Evolutionary conservation across 257 asterid species (phyloP), one percentile per base, ranked within the genome.

Genomic region (Marsdenia floribunda): DNA sequence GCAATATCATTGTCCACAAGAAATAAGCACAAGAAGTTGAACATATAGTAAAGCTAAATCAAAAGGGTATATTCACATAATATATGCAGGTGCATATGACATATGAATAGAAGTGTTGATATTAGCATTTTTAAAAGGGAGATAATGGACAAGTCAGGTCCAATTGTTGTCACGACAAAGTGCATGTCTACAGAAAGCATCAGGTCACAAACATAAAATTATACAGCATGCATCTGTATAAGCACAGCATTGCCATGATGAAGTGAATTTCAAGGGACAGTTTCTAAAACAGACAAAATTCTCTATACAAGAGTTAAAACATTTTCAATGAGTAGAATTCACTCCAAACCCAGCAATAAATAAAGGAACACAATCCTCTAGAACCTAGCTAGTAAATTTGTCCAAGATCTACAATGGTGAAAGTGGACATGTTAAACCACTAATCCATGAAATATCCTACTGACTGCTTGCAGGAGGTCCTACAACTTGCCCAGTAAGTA

Each of bases 1-100:
- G 96, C 84, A 86, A 71, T 70, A 70, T 82, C 61, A 85, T 35
- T 67, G 55, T 58, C 80, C 33, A 54, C 26, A 67, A 73, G 67
- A 22, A 67, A 73, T 73, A 16, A 67, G 76, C 7, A 67, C 66
- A 47, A 16, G 57, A 55, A 26, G 26, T 24, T 64, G 37, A 37
- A 53, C 15, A 24, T 15, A 44, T 70, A 26, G 26, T 76, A 38
- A 22, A 61, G 22, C 67, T 12, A 15, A 49, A 35, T 50, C 37
- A 3, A 57, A 57, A 33, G 24, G 37, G 11, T 38, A 26, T 18
- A 46, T 70, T 50, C 65, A 9, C 66, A 47, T 24, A 42, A 22
- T 54, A 35, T 33, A 49, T 46, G 26, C 44, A 71, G 44, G 3
- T 38, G 24, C 72, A 22, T 6, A 65, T 21, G 26, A 65, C 70